A percentile compares a stretch with the other conserved stretches of the same genome.
Evolutionary conservation across 345 rosid genomes (phyloP).

Genomic region (Arabidopsis suecica): DNA sequence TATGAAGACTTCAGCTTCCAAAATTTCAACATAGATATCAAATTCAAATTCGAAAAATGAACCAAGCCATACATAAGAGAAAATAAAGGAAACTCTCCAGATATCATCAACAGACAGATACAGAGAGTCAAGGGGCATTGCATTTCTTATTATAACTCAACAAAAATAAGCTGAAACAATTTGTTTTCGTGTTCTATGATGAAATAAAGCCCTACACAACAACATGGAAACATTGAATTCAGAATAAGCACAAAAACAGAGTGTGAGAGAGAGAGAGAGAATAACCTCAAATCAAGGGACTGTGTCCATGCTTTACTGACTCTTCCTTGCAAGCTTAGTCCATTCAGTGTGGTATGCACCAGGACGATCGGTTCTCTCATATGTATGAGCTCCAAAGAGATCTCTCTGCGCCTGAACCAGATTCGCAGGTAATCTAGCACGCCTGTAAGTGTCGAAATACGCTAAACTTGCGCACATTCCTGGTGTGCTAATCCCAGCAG

Average conservation of each 20-base stretch:
- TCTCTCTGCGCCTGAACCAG: constrained; percentile 99
- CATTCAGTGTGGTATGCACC: constrained; percentile 92
- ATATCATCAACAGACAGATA: background rate
- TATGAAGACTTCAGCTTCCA: too few relatives aligned
- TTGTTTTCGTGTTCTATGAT: constrained; percentile 19
- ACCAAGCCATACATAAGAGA: too few relatives aligned
- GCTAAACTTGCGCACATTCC: constrained; percentile 97
- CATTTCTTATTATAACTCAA: constrained; percentile 36
- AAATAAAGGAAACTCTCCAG: background rate
- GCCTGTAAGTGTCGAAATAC: constrained; percentile 90
- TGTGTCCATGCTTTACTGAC: constrained; percentile 38
- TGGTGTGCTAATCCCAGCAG: constrained; percentile 90
- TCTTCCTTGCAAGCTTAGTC: constrained; percentile 79
- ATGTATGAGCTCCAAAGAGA: constrained; percentile 96
- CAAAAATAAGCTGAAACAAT: constrained; percentile 22
- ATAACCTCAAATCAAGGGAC: constrained; percentile 53
- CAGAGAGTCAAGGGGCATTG: constrained; percentile 25
- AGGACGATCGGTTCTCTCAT: constrained; percentile 83
- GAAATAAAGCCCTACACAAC: constrained; percentile 33
- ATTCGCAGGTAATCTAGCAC: constrained; percentile 90
- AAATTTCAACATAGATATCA: too few relatives aligned
- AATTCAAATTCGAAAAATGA: too few relatives aligned
- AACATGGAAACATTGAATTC: constrained; percentile 23
- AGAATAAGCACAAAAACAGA: constrained; percentile 32
- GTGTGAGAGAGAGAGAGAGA: constrained; percentile 13